Evolutionary conservation across 129 eudicot species (phyloP), one percentile per base, ranked within the genome.

Genomic region (Escallonia herrerae): DNA sequence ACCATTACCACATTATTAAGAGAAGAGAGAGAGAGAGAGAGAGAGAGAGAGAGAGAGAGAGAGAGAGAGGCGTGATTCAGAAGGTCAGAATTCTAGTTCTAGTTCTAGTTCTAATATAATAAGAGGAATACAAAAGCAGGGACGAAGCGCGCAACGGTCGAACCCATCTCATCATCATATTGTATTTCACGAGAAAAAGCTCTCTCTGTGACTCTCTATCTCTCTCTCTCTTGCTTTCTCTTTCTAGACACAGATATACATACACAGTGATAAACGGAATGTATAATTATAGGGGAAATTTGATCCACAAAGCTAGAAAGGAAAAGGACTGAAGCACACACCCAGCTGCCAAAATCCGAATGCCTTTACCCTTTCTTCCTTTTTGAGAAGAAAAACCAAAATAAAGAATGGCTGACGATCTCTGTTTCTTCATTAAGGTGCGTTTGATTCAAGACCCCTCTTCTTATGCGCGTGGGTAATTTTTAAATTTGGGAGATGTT

Each of bases 381-480:
- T 51, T 83, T 65, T 81, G 70, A 73, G 33, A 22, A 1, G 33
- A 22, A 22, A 22, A 22, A 22, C 33, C 33, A 22, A 68, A 38
- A 63, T 45, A 45, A 42, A 53, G 56, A 57, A 87, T 87, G 95
- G 76, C 84, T 15, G 89, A 77, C 66, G 82, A 64, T 77, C 74
- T 72, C 52, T 71, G 73, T 64, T 68, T 76, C 72, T 74, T 76
- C 82, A 41, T 57, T 58, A 84, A 81, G 91, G 95, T 87, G 76
- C n/a, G 60, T 69, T 74, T n/a, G 42, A n/a, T 44, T 40, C 33
- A 22, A 22, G 33, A 22, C 33, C 33, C 43, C 8, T 45, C 60
- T 41, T 6, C 53, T 62, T 62, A 40, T 10, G 3, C 15, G 77
- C 8, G 43, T 7, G 47, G 10, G 4, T 59, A 9, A 40, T 38